Conservation (phyloP, 371 early-diverging fungal species). For the Syncephalastrum sp. region DNA sequence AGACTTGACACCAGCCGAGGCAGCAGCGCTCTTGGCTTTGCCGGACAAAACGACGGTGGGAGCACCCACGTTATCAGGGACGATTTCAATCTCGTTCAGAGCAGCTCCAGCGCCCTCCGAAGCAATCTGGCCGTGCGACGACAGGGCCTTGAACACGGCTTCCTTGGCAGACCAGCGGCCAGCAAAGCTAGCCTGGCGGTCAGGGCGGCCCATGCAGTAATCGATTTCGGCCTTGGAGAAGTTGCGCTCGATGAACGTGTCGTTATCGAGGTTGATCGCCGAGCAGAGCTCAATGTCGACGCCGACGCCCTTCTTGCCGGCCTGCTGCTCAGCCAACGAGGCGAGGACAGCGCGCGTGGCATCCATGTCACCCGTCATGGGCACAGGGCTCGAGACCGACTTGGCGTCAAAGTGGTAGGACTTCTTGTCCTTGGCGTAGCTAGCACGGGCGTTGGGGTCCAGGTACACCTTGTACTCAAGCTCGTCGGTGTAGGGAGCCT, state of each 20-base stretch:
- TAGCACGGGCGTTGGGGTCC: constrained; percentile 88
- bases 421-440: constrained; percentile 71
- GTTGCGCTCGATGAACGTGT: constrained; percentile 89
- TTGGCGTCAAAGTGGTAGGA: constrained; percentile 75
- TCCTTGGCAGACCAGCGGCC: constrained; percentile 98
- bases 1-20: constrained; percentile 67
- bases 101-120: constrained; percentile 86
- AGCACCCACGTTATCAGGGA: constrained; percentile 72
- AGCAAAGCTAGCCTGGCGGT: constrained; percentile 85
- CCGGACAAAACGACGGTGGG: constrained; percentile 87
- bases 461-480: constrained; percentile 87
- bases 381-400: constrained; percentile 33
- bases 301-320: constrained; percentile 76
- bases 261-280: constrained; percentile 80
- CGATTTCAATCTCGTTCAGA: constrained; percentile 87
- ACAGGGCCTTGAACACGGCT: constrained; percentile 93
- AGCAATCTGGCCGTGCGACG: constrained; percentile 71
- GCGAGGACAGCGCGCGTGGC: constrained; percentile 65
- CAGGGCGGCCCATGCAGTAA: constrained; percentile 79
- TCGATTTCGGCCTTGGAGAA: constrained; percentile 78
- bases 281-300: constrained; percentile 91
- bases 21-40: constrained; percentile 73
- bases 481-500: constrained; percentile 87
- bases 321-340: constrained; percentile 54
- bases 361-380: constrained; percentile 49